Percentiles rank a stretch among this genome's conserved stretches.
These are phyloP conservation scores for Saccharomycopsis babjevae DNA, from an alignment of 805 yeast species.

Conservation along the genomic window DNA sequence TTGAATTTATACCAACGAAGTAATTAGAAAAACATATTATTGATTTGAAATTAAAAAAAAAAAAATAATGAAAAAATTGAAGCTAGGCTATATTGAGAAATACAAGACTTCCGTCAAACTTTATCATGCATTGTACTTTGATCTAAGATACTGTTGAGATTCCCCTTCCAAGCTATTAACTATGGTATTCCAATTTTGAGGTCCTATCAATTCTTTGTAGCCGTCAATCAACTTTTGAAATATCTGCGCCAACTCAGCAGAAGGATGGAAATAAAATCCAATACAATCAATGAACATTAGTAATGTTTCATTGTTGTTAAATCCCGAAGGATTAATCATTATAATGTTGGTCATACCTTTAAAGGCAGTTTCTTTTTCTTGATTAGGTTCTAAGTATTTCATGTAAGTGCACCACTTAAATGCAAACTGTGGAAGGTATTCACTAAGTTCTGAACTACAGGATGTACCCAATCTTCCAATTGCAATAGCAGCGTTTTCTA, in stretches of 20 bases:
- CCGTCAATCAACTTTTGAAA: conserved; percentile 38
- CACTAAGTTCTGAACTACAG: conserved; percentile 48
- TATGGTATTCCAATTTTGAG: conserved; percentile 23
- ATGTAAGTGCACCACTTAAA: conserved; percentile 64
- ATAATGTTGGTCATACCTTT: conserved; percentile 72
- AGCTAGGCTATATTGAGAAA: background rate
- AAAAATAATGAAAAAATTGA: background rate
- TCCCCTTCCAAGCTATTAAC: conserved; percentile 20
- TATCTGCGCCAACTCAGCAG: conserved; percentile 32
- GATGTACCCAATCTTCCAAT: conserved; percentile 74
- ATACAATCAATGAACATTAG: conserved; percentile 49
- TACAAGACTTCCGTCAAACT: background rate
- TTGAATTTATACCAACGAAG: background rate
- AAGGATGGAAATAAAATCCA: conserved; percentile 43
- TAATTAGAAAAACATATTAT: background rate
- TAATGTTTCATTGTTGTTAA: conserved; percentile 34
- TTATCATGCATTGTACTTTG: conserved; percentile 7
- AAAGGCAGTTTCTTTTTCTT: conserved; percentile 82
- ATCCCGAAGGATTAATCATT: conserved; percentile 53
- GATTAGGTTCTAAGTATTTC: conserved; percentile 60
- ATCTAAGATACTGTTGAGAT: conserved; percentile 18
- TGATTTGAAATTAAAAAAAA: background rate
- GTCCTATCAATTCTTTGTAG: conserved; percentile 40
- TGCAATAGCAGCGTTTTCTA: conserved; percentile 84
- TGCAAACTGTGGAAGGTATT: conserved; percentile 48